Conservation (phyloP, 805 yeast species). For the Cyberlindnera sargentensis region DNA sequence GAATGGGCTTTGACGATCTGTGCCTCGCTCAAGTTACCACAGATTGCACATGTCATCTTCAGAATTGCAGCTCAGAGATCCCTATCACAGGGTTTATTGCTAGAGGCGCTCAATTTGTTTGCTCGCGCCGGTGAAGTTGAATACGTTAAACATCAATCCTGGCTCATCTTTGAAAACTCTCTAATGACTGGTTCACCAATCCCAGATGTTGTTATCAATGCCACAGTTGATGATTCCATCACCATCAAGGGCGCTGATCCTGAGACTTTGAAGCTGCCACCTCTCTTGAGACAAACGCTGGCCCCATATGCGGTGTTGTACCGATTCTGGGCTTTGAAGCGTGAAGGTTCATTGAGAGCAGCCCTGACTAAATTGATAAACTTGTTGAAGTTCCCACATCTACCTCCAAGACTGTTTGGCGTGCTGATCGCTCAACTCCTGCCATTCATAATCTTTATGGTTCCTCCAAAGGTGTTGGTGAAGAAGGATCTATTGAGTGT, state of each 20-base stretch:
- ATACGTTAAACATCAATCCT: slow-evolving; percentile 39
- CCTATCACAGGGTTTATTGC: slow-evolving; percentile 24
- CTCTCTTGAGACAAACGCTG: slow-evolving; percentile 58
- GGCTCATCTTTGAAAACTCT: slow-evolving; percentile 61
- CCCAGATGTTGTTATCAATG: slow-evolving; percentile 49
- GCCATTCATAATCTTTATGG: slow-evolving; percentile 31
- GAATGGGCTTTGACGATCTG: slow-evolving; percentile 75
- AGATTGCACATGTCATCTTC: slow-evolving; percentile 50
- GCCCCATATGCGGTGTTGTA: slow-evolving; percentile 65
- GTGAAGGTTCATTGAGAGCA: slow-evolving; percentile 20
- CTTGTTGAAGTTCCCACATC: slow-evolving; percentile 42
- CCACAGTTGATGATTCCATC: slow-evolving; percentile 35
- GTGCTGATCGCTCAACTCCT: slow-evolving; percentile 41
- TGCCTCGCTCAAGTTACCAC: slow-evolving; percentile 55
- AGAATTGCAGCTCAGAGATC: slow-evolving; percentile 24
- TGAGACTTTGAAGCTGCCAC: slow-evolving; percentile 32
- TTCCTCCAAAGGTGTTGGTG: slow-evolving; percentile 17
- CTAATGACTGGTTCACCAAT: slow-evolving; percentile 45
- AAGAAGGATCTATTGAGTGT: slow-evolving; percentile 16
- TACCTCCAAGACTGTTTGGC: slow-evolving; percentile 45
- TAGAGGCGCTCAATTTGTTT: slow-evolving; percentile 59
- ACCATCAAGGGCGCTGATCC: slow-evolving; percentile 24
- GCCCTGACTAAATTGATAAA: slow-evolving; percentile 29
- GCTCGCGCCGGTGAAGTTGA: slow-evolving; percentile 55
- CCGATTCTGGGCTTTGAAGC: slow-evolving; percentile 36